phyloP scores from a whole-genome alignment of 768 basidiomycete genomes.

The Leccinum disarticulatum region DNA sequence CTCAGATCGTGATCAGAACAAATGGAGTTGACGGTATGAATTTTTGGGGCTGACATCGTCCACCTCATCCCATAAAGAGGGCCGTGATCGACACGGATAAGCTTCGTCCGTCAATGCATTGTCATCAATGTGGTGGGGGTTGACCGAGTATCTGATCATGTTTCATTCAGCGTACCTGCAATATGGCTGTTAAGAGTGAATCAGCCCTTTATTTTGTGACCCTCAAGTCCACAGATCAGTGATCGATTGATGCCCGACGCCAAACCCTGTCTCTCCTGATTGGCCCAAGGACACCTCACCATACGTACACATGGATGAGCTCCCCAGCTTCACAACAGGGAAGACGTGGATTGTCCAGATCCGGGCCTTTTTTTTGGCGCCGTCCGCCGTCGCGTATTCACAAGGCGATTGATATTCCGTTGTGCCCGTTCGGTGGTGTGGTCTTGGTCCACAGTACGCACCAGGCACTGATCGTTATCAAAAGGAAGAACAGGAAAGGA shows the following conservation, averaged over 20 bases:
- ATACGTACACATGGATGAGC: neutral
- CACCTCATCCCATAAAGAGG: neutral
- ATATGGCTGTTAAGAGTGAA: neutral
- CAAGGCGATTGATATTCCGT: neutral
- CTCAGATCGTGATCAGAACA: neutral
- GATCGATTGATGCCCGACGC: neutral
- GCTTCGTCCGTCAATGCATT: neutral
- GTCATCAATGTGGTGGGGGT: neutral
- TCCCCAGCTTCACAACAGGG: neutral
- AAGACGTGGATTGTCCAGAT: neutral
- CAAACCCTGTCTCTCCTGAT: neutral
- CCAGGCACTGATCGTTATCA: slow-evolving; percentile 11
- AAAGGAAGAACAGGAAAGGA: neutral
- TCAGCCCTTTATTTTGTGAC: neutral
- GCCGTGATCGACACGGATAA: neutral
- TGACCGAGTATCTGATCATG: neutral
- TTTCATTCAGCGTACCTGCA: neutral
- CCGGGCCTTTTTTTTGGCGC: neutral
- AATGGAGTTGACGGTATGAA: neutral
- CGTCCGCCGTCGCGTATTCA: neutral
- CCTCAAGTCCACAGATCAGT: neutral
- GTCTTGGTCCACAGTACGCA: neutral
- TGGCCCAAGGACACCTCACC: neutral
- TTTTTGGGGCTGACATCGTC: neutral
- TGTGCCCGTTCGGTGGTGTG: neutral